phyloP scores from a whole-genome alignment of 306 rosid genomes.

The Pterocarpus macrocarpus region DNA sequence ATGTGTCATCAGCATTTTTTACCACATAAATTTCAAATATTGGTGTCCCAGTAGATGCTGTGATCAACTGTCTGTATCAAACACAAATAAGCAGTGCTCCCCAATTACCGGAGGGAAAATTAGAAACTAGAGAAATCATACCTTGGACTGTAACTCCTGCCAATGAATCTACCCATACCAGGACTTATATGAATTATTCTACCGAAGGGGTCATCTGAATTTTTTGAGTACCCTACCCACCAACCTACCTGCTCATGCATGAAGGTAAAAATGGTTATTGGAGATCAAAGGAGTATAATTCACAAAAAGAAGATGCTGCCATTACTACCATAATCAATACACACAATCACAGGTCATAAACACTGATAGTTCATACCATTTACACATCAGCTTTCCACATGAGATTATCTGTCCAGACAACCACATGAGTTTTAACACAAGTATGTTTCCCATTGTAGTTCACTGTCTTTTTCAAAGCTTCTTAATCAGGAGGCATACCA shows the following conservation, averaged over 20 bases:
- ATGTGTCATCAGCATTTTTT: slow-evolving; percentile 72
- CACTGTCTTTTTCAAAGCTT: slow-evolving; percentile 20
- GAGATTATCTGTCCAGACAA: slow-evolving; percentile 1
- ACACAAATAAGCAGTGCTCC: slow-evolving; percentile 45
- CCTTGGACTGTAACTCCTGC: slow-evolving; percentile 91
- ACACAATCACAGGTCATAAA: slow-evolving; percentile 4
- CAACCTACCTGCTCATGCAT: slow-evolving; percentile 85
- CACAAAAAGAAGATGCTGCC: slow-evolving; percentile 19
- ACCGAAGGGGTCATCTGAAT: slow-evolving; percentile 90
- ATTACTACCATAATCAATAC: slow-evolving; percentile 33
- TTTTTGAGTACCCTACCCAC: slow-evolving; percentile 98
- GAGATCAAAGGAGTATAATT: slow-evolving; percentile 5
- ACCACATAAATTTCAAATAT: slow-evolving; percentile 92
- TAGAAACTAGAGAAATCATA: slow-evolving; percentile 50
- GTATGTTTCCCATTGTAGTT: slow-evolving; percentile 11
- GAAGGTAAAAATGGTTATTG: slow-evolving; percentile 42
- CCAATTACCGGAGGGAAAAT: slow-evolving; percentile 30
- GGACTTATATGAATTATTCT: slow-evolving; percentile 87
- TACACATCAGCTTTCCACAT: slow-evolving; percentile 4
- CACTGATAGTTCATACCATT: slow-evolving; percentile 7
- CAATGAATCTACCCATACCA: slow-evolving; percentile 86
- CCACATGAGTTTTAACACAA: background rate
- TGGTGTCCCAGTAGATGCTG: slow-evolving; percentile 87
- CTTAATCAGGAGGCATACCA: slow-evolving; percentile 15
- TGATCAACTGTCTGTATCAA: slow-evolving; percentile 83